Evolutionary conservation across 495 filamentous ascomycete genomes (phyloP).

Genomic region (Cudoniella acicularis): DNA sequence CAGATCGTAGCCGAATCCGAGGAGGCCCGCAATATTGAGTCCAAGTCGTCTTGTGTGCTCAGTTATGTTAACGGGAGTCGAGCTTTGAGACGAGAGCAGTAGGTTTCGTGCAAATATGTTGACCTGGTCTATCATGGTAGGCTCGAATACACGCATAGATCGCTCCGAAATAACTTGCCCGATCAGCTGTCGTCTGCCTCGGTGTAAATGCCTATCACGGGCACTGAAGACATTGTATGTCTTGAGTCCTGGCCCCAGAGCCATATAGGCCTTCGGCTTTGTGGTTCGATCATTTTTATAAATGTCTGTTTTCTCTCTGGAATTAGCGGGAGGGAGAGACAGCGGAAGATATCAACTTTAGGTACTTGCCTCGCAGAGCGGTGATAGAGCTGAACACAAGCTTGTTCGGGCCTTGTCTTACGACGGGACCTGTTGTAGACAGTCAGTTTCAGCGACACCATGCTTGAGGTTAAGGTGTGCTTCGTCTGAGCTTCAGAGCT

Average conservation of each 20-base stretch:
- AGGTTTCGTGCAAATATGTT: not conserved
- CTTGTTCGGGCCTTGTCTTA: conserved; percentile 23
- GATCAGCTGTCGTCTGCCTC: not conserved
- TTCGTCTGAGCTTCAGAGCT: not conserved
- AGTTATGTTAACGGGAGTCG: conserved; percentile 19
- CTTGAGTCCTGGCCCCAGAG: conserved; percentile 2
- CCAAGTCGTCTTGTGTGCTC: conserved; percentile 1
- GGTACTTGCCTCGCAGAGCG: conserved; percentile 21
- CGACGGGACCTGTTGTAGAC: conserved; percentile 19
- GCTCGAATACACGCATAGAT: conserved; percentile 1
- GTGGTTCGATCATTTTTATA: conserved; percentile 19
- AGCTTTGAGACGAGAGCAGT: not conserved
- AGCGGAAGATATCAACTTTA: not conserved
- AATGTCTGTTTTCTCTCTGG: conserved; percentile 8
- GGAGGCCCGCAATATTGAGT: conserved; percentile 21
- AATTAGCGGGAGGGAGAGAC: not conserved
- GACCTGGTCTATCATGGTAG: not conserved
- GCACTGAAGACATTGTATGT: conserved; percentile 5
- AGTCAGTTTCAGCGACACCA: conserved; percentile 2
- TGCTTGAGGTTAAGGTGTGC: not conserved
- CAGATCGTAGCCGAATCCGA: conserved; percentile 23
- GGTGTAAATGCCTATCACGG: not conserved
- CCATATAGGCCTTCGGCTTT: conserved; percentile 10
- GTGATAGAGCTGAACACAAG: conserved; percentile 23
- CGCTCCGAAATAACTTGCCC: conserved; percentile 3